Evolutionary conservation across 2,329 filamentous ascomycete genomes (phyloP), one percentile per base, ranked within the genome.

Genomic region (Venturia asperata): DNA sequence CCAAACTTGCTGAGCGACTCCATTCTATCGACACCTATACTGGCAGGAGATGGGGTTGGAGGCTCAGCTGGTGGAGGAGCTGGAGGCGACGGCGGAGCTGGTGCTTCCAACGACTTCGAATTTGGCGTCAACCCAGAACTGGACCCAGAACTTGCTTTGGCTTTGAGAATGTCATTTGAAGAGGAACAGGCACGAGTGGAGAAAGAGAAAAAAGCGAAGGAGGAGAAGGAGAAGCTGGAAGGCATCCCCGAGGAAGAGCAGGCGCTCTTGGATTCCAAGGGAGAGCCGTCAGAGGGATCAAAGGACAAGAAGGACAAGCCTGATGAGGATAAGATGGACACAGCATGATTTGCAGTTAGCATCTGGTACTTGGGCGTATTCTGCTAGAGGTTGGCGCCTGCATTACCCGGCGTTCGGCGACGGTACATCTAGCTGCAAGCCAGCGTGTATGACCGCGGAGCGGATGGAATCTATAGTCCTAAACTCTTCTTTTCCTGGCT

Each of bases 101-200:
- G 77, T 58, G 82, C 79, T 34, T 83, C 83, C 70, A 84, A 83
- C 65, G 86, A 88, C 68, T 95, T 91, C 71, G 90, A 92, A 70
- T 95, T 95, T 74, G 91, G 90, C 69, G 91, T 96, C 70, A 94
- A 97, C 76, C 92, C 93, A 17, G 89, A 88, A 64, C 84, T 92
- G 72, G 94, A 99, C 74, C 94, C 94, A 3, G 94, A 99, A 77
- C 81, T 99, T 73, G 94, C 94, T 27, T 85, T 99, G 70, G 94
- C 94, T 63, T 81, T 99, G 74, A 87, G 94, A 68, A 96, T 99
- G 91, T 96, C 91, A 77, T 91, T 96, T 85, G 94, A 99, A 76
- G 94, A 99, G 75, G 94, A 99, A 78, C 95, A 95, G 80, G 92
- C 92, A 67, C 83, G 94, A 72, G 88, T 95, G 77, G 92, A 96